Conservation (phyloP, 2,329 filamentous ascomycete genomes). For the Exophiala sp. region DNA sequence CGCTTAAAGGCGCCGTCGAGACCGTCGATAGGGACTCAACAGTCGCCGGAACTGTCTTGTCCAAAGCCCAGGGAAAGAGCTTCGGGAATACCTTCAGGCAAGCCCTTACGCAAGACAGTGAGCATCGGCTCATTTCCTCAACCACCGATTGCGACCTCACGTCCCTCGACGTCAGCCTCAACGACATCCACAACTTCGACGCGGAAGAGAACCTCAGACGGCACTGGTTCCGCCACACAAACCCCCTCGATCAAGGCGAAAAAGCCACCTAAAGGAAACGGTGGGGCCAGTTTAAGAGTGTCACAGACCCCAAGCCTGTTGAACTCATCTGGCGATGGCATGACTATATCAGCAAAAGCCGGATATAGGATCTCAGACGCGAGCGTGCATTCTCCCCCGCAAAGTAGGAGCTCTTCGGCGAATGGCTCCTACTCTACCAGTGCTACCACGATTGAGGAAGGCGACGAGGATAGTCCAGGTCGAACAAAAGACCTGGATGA, state of each 20-base stretch:
- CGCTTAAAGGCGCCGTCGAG: conserved; percentile 43
- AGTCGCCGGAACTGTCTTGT: conserved; percentile 50
- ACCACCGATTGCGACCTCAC: conserved; percentile 62
- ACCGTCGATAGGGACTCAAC: conserved; percentile 45
- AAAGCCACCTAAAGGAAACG: conserved; percentile 54
- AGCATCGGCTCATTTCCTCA: conserved; percentile 94
- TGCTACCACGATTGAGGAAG: conserved; percentile 80
- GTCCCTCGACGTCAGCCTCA: conserved; percentile 56
- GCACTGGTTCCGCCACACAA: conserved; percentile 32
- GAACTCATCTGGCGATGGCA: conserved; percentile 71
- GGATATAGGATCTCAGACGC: conserved; percentile 66
- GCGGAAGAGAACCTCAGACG: conserved; percentile 42
- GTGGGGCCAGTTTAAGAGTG: conserved; percentile 46
- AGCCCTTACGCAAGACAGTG: conserved; percentile 74
- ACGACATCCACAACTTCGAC: conserved; percentile 35
- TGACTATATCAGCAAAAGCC: conserved; percentile 58
- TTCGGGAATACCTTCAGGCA: conserved; percentile 49
- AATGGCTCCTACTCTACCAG: conserved; percentile 90
- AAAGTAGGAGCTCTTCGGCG: conserved; percentile 85
- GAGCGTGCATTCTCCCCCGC: conserved; percentile 72
- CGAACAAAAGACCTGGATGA: conserved; percentile 32
- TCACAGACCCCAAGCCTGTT: conserved; percentile 64
- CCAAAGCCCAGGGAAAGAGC: conserved; percentile 50
- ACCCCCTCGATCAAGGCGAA: conserved; percentile 42
- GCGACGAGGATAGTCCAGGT: conserved; percentile 49